Evolutionary conservation across 306 rosid genomes (phyloP).

Genomic region (Potentilla sterilis): DNA sequence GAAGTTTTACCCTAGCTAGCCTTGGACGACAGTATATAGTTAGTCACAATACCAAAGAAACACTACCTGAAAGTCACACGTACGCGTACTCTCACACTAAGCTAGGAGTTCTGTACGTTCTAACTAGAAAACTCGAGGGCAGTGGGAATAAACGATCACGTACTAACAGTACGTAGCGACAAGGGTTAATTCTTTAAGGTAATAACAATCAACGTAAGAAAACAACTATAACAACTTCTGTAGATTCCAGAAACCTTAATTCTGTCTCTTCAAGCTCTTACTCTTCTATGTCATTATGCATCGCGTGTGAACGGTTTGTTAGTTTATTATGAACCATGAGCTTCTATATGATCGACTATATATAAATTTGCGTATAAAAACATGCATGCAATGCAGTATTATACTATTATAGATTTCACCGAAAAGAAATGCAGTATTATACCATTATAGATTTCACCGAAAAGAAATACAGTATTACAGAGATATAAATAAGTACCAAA

Average conservation of each 20-base stretch:
- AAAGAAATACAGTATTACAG: neutral
- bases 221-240: neutral
- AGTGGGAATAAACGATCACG: neutral
- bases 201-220: neutral
- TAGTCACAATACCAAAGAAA: neutral
- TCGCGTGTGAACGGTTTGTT: neutral
- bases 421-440: neutral
- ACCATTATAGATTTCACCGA: neutral
- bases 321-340: neutral
- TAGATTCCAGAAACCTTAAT: neutral
- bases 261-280: neutral
- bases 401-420: neutral
- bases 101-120: neutral
- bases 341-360: too few relatives aligned
- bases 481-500: neutral
- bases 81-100: neutral
- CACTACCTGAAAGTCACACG: neutral
- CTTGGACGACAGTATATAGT: too few relatives aligned
- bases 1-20: too few relatives aligned
- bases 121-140: neutral
- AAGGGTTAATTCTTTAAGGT: too few relatives aligned
- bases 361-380: neutral
- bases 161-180: neutral
- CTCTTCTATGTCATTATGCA: neutral
- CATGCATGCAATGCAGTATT: neutral